Evolutionary conservation across 1,139 yeast genomes (phyloP).

Genomic region (Saccharomyces hybrid): DNA sequence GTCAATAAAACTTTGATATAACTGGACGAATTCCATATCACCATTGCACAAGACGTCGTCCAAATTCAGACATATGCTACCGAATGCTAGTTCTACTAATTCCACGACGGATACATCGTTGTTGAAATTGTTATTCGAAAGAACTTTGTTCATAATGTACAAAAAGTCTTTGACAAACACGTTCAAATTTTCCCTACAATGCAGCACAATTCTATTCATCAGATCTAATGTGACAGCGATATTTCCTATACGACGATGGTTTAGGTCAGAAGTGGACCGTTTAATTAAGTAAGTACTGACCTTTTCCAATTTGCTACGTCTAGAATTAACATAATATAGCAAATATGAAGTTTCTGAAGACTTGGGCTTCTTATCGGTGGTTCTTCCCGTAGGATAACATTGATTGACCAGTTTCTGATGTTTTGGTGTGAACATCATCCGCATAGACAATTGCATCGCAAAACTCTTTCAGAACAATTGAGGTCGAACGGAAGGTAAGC

Average conservation of each 20-base stretch:
- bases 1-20: slow-evolving; percentile 34
- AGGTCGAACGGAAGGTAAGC: not conserved
- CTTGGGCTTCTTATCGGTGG: slow-evolving; percentile 81
- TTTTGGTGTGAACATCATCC: slow-evolving; percentile 52
- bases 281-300: slow-evolving; percentile 65
- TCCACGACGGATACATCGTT: slow-evolving; percentile 28
- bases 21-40: slow-evolving; percentile 51
- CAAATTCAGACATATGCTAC: slow-evolving; percentile 50
- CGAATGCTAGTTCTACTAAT: slow-evolving; percentile 31
- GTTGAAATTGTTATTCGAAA: slow-evolving; percentile 26
- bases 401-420: slow-evolving; percentile 85
- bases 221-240: slow-evolving; percentile 75
- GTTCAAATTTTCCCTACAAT: slow-evolving; percentile 76
- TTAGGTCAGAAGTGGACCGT: slow-evolving; percentile 57
- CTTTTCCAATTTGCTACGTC: slow-evolving; percentile 81
- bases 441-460: slow-evolving; percentile 12
- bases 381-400: slow-evolving; percentile 89
- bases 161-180: slow-evolving; percentile 65
- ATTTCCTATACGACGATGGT: slow-evolving; percentile 63
- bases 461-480: not conserved
- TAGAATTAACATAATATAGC: slow-evolving; percentile 83
- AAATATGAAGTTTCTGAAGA: slow-evolving; percentile 85
- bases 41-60: slow-evolving; percentile 69
- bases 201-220: slow-evolving; percentile 57
- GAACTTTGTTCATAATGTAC: slow-evolving; percentile 35